phyloP scores from a whole-genome alignment of 2,329 filamentous ascomycete species.

The Colletotrichum higginsianum region DNA sequence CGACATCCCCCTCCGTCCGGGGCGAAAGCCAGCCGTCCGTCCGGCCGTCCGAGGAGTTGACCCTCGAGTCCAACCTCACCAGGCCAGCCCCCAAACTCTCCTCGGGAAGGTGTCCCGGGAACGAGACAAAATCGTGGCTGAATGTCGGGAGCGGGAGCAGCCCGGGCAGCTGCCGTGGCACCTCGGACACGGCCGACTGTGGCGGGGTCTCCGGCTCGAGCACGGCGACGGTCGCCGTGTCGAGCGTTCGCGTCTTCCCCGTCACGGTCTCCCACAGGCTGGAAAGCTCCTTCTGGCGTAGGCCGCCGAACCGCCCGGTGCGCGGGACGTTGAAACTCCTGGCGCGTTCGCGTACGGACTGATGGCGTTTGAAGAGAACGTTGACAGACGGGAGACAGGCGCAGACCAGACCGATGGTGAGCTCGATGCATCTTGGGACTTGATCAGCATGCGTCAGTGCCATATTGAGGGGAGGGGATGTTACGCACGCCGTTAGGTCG shows the following conservation, averaged over 20 bases:
- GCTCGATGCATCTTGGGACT: slow-evolving; percentile 42
- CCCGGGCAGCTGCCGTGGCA: background rate
- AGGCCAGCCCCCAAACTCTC: background rate
- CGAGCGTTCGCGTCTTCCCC: background rate
- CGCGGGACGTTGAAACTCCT: background rate
- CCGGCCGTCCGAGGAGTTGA: slow-evolving; percentile 13
- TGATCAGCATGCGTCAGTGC: background rate
- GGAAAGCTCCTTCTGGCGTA: background rate
- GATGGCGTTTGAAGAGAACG: slow-evolving; percentile 30
- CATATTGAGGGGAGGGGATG: slow-evolving; percentile 2
- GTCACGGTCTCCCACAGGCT: background rate
- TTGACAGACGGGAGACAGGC: slow-evolving; percentile 48
- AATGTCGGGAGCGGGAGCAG: background rate
- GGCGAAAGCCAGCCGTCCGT: slow-evolving; percentile 20
- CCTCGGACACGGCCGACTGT: background rate
- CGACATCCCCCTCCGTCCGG: background rate
- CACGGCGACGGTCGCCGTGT: background rate
- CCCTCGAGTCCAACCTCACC: background rate
- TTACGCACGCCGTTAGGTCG: slow-evolving; percentile 25
- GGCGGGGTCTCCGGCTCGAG: background rate
- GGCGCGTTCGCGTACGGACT: background rate
- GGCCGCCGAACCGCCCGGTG: background rate
- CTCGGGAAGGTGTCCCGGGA: background rate
- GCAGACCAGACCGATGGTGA: slow-evolving; percentile 48
- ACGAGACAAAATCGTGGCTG: background rate